Conservation (phyloP, 371 early-diverging fungal genomes). For the Actinomortierella ambigua region DNA sequence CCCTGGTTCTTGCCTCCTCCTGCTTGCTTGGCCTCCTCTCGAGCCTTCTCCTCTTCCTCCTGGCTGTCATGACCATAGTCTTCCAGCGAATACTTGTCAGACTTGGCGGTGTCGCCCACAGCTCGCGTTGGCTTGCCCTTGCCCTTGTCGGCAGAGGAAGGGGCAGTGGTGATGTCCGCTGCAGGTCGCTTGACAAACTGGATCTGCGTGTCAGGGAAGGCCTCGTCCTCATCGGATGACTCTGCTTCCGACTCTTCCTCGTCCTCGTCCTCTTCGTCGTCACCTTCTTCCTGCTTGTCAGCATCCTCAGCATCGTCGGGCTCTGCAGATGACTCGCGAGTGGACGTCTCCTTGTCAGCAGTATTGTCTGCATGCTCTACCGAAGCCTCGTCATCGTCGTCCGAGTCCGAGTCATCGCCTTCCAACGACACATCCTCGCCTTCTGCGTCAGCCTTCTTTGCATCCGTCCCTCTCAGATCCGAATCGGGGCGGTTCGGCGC, state of each 20-base stretch:
- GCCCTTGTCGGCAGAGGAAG: slow-evolving; percentile 10
- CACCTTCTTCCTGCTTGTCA: slow-evolving; percentile 16
- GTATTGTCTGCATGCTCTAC: no score
- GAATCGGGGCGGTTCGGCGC: neutral
- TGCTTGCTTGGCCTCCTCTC: slow-evolving; percentile 19
- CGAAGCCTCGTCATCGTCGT: no score
- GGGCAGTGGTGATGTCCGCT: slow-evolving; percentile 13
- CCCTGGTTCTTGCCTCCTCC: slow-evolving; percentile 20
- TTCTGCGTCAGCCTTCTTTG: slow-evolving; percentile 10
- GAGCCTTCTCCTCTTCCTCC: slow-evolving; percentile 40
- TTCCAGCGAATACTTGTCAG: slow-evolving; percentile 72
- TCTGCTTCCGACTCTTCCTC: slow-evolving; percentile 48
- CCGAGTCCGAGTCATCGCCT: no score
- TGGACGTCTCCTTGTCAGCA: no score
- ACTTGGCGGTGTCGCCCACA: slow-evolving; percentile 2
- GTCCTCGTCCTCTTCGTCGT: slow-evolving; percentile 6
- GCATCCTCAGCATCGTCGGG: slow-evolving; percentile 11
- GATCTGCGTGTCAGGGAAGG: slow-evolving; percentile 68
- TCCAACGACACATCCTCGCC: no score
- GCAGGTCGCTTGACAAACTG: no score
- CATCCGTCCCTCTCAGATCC: slow-evolving; percentile 10
- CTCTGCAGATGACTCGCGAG: no score
- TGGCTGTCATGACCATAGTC: slow-evolving; percentile 69
- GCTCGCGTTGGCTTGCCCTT: slow-evolving; percentile 1
- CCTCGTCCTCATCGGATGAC: slow-evolving; percentile 51